Evolutionary conservation across 805 yeast genomes (phyloP).

Genomic region (Hanseniaspora jakobsenii): DNA sequence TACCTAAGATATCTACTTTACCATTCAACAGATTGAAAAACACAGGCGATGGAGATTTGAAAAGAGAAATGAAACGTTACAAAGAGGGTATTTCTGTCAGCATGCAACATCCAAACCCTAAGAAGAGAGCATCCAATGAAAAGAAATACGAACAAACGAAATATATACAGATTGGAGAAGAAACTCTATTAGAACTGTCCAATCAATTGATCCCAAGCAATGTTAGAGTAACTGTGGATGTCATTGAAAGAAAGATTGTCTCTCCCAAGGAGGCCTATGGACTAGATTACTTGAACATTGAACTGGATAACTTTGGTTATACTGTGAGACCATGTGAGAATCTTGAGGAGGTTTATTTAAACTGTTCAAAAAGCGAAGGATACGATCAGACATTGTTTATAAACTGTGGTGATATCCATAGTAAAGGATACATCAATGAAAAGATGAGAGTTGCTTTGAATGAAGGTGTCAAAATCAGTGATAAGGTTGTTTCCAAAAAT

Average conservation of each 20-base stretch:
- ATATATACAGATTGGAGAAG: constrained; percentile 64
- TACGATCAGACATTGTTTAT: constrained; percentile 56
- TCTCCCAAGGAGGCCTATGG: constrained; percentile 59
- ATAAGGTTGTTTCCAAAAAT: too few species aligned
- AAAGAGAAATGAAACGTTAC: constrained; percentile 28
- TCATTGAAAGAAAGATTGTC: constrained; percentile 48
- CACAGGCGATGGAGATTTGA: constrained; percentile 26
- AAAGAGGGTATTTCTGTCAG: constrained; percentile 49
- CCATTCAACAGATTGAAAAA: constrained; percentile 50
- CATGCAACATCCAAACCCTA: constrained; percentile 29
- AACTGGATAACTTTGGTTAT: constrained; percentile 53
- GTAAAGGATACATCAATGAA: constrained; percentile 24
- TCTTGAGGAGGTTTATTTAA: constrained; percentile 58
- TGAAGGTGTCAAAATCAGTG: constrained; percentile 25
- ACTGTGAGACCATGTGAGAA: constrained; percentile 54
- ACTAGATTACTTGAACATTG: constrained; percentile 42
- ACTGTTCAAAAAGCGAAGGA: constrained; percentile 52
- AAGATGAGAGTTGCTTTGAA: constrained; percentile 19
- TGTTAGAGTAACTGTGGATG: constrained; percentile 71
- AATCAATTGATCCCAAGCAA: constrained; percentile 58
- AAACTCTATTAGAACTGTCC: constrained; percentile 44
- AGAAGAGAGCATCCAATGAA: constrained; percentile 28
- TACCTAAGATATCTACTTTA: constrained; percentile 60
- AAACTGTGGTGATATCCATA: constrained; percentile 54
- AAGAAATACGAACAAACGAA: constrained; percentile 52